These are phyloP conservation scores for Naganishia albida DNA, from an alignment of 1,284 basidiomycete genomes.

Conservation along the genomic window DNA sequence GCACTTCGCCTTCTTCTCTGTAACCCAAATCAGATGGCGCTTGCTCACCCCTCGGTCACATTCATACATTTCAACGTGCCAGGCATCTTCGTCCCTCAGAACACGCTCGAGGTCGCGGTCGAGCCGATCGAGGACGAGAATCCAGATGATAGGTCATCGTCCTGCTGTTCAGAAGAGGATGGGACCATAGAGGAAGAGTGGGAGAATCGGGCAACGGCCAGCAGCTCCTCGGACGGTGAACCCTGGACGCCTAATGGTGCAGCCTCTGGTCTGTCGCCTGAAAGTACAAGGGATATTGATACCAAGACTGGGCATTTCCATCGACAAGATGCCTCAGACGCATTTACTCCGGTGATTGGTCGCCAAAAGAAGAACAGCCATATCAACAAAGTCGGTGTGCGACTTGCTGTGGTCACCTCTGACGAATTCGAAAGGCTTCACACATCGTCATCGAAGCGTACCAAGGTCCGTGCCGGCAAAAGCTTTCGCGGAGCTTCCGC, in stretches of 20 bases:
- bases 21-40: constrained; percentile 19
- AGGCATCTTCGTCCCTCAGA: constrained; percentile 8
- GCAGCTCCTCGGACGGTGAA: constrained; percentile 3
- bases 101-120: constrained; percentile 1
- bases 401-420: constrained; percentile 17
- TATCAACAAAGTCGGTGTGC: constrained; percentile 15
- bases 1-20: constrained; percentile 4
- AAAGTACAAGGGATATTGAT: neutral
- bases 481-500: neutral
- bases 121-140: neutral
- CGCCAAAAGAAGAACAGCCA: constrained; percentile 16
- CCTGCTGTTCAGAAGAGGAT: neutral
- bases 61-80: constrained; percentile 12
- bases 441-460: neutral
- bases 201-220: neutral
- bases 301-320: neutral
- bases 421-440: constrained; percentile 14
- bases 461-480: neutral
- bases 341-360: constrained; percentile 13
- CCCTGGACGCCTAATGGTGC: neutral
- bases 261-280: neutral
- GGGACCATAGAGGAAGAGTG: constrained; percentile 2
- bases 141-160: neutral
- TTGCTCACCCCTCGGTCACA: neutral
- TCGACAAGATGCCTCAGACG: constrained; percentile 4